Conservation (phyloP, 2,329 filamentous ascomycete species). For the Tolypocladium inflatum region DNA sequence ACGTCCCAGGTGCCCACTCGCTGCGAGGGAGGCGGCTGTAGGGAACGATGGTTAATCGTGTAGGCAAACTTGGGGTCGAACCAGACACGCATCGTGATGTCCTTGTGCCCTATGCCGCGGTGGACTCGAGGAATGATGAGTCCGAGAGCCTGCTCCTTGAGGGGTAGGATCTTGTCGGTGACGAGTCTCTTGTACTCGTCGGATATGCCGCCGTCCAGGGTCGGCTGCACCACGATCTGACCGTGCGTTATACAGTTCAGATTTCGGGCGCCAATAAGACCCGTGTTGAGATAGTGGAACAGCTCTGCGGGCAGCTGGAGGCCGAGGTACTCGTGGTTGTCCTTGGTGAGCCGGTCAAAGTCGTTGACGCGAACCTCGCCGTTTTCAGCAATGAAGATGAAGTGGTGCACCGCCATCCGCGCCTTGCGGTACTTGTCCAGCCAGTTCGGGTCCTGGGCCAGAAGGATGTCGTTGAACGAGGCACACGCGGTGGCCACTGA, state of each 20-base stretch:
- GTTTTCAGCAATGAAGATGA: constrained; percentile 68
- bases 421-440: constrained; percentile 80
- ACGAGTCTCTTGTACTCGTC: constrained; percentile 75
- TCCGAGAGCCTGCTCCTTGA: constrained; percentile 68
- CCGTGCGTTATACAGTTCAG: constrained; percentile 75
- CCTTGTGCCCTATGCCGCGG: constrained; percentile 72
- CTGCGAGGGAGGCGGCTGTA: constrained; percentile 36
- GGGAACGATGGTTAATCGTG: constrained; percentile 52
- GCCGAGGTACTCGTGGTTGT: constrained; percentile 86
- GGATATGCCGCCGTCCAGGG: constrained; percentile 73
- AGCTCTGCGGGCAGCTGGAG: constrained; percentile 82
- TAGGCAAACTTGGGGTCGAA: constrained; percentile 62
- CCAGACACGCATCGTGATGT: constrained; percentile 74
- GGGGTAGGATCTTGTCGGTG: constrained; percentile 60
- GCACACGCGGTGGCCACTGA: constrained; percentile 64
- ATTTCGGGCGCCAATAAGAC: constrained; percentile 68
- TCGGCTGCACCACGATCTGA: constrained; percentile 70
- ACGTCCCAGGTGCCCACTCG: constrained; percentile 61
- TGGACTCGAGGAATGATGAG: constrained; percentile 73
- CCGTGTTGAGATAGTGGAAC: constrained; percentile 80
- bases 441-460: constrained; percentile 64
- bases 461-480: constrained; percentile 70
- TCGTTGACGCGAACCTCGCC: constrained; percentile 71
- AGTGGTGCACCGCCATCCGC: constrained; percentile 77
- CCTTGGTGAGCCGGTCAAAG: constrained; percentile 62